Conservation (phyloP, 1,284 basidiomycete species). For the Naganishia cerealis region DNA sequence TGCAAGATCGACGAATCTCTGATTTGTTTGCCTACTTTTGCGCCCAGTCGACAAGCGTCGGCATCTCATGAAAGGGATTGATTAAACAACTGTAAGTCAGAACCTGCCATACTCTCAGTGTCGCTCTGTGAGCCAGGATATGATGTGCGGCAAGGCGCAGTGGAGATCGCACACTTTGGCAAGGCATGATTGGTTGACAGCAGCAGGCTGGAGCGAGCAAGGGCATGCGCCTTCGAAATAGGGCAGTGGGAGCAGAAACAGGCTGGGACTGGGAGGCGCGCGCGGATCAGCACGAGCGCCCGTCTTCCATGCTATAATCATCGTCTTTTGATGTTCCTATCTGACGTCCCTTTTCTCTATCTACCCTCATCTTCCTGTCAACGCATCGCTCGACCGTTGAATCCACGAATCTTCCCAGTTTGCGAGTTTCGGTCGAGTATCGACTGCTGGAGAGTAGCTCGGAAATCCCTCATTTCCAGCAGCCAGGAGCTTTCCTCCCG, state of each 20-base stretch:
- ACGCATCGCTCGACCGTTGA: background rate
- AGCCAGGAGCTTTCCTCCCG: conserved; percentile 5
- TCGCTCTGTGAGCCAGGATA: background rate
- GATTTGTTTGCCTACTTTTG: conserved; percentile 2
- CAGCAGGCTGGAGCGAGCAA: background rate
- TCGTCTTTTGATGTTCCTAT: background rate
- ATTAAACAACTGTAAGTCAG: conserved; percentile 9
- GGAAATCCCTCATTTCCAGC: background rate
- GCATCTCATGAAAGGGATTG: conserved; percentile 15
- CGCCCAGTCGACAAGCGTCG: background rate
- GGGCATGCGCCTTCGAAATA: background rate
- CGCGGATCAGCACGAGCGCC: background rate
- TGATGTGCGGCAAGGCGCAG: background rate
- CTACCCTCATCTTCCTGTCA: background rate
- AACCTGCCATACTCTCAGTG: background rate
- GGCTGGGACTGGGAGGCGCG: background rate
- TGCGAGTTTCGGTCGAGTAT: background rate
- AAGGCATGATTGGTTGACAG: background rate
- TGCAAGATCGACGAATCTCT: conserved; percentile 3
- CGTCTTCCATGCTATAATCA: conserved; percentile 6
- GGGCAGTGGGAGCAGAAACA: background rate
- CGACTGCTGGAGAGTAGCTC: background rate
- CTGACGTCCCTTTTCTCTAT: background rate
- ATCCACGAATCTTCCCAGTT: background rate
- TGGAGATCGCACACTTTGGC: background rate